These are phyloP conservation scores for Ganoderma leucocontextum DNA, from an alignment of 1,284 basidiomycete species.

Conservation along the genomic window DNA sequence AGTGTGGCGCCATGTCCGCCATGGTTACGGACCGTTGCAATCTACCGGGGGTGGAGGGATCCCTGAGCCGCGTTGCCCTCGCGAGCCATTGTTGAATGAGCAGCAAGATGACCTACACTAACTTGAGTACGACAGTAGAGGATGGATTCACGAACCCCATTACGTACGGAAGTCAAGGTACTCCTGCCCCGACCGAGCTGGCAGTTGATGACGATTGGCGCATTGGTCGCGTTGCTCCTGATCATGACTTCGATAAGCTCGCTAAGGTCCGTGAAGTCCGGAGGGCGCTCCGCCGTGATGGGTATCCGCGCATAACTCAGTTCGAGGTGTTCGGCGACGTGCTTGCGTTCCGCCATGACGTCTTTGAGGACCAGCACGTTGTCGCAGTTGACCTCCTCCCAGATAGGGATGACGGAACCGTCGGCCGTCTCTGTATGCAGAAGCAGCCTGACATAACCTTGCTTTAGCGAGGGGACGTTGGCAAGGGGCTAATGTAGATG, in stretches of 20 bases:
- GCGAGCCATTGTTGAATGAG: conserved; percentile 91
- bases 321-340: conserved; percentile 57
- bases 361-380: conserved; percentile 90
- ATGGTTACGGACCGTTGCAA: conserved; percentile 49
- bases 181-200: conserved; percentile 96
- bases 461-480: neutral
- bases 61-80: conserved; percentile 35
- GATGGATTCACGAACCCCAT: conserved; percentile 5
- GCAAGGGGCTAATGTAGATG: neutral
- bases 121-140: neutral
- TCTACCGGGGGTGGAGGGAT: conserved; percentile 48
- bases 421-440: conserved; percentile 92
- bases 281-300: conserved; percentile 84
- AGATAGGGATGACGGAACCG: conserved; percentile 92
- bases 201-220: conserved; percentile 95
- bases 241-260: conserved; percentile 88
- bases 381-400: conserved; percentile 88
- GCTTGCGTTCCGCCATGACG: conserved; percentile 78
- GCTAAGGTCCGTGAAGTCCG: conserved; percentile 74
- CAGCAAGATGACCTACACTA: conserved; percentile 76
- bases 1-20: conserved; percentile 37
- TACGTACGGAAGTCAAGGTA: conserved; percentile 82
- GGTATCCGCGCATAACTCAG: conserved; percentile 89
- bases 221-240: conserved; percentile 72
- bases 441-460: conserved; percentile 61